Conservation (phyloP, 176 grass and related monocot species). For the Themeda triandra region DNA sequence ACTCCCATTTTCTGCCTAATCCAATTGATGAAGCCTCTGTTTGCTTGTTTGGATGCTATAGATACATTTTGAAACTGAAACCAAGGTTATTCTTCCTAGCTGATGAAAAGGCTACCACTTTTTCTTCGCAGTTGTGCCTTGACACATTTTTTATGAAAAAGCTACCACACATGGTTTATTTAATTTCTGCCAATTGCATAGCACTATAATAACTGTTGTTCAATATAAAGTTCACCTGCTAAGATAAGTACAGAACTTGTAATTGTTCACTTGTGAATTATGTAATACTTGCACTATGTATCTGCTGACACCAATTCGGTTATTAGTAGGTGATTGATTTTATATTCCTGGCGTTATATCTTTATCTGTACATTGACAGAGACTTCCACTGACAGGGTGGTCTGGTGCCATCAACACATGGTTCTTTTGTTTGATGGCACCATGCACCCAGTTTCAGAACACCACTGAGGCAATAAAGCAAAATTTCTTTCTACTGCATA, state of each 20-base stretch:
- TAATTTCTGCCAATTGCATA: not conserved
- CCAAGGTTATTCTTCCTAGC: not conserved
- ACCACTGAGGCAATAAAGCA: not conserved
- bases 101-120: not conserved
- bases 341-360: not conserved
- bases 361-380: not conserved
- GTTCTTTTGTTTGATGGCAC: not conserved
- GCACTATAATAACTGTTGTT: not conserved
- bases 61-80: not conserved
- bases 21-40: not conserved
- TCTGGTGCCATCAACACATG: not conserved
- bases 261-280: not conserved
- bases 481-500: not conserved
- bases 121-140: no score
- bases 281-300: not conserved
- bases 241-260: not conserved
- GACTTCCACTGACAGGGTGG: not conserved
- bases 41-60: conserved; percentile 7
- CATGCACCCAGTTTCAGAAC: not conserved
- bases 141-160: no score
- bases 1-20: not conserved
- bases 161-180: not conserved
- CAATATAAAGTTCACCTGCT: not conserved
- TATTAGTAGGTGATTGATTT: not conserved
- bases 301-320: not conserved